Conservation (phyloP, 768 basidiomycete species). For the Amylocystis lapponica region DNA sequence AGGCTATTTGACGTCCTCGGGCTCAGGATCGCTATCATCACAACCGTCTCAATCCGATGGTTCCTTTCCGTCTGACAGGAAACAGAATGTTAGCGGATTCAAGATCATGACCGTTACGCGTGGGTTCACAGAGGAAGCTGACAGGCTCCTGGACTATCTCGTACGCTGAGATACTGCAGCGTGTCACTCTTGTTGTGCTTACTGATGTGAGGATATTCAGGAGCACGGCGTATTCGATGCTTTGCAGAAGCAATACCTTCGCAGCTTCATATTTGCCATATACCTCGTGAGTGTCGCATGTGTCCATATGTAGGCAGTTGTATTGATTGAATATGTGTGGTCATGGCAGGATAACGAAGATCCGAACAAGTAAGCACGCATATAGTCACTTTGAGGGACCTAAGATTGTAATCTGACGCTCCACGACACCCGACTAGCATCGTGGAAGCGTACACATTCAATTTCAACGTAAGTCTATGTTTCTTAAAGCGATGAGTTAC, state of each 20-base stretch:
- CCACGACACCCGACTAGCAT: no score
- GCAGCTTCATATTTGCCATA: slow-evolving; percentile 80
- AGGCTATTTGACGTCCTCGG: slow-evolving; percentile 53
- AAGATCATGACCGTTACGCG: slow-evolving; percentile 70
- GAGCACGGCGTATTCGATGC: slow-evolving; percentile 87
- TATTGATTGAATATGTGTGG: not conserved
- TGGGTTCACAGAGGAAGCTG: slow-evolving; percentile 78
- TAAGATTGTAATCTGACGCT: slow-evolving; percentile 2
- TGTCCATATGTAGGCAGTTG: not conserved
- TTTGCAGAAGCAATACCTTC: slow-evolving; percentile 76
- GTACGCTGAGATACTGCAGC: slow-evolving; percentile 33
- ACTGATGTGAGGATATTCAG: slow-evolving; percentile 30
- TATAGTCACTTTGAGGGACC: slow-evolving; percentile 20
- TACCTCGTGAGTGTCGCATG: slow-evolving; percentile 53
- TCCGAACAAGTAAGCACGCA: slow-evolving; percentile 64
- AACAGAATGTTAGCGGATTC: slow-evolving; percentile 53
- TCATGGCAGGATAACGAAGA: slow-evolving; percentile 67
- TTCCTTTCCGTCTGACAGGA: slow-evolving; percentile 33
- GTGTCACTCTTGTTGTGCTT: slow-evolving; percentile 1
- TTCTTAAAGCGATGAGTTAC: not conserved
- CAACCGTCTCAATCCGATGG: slow-evolving; percentile 25
- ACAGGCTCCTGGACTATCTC: slow-evolving; percentile 75
- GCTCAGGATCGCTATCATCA: slow-evolving; percentile 25
- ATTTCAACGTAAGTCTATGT: slow-evolving; percentile 53
- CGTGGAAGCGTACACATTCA: slow-evolving; percentile 85